Conservation (phyloP, 2,329 filamentous ascomycete genomes). For the Beauveria caledonica region DNA sequence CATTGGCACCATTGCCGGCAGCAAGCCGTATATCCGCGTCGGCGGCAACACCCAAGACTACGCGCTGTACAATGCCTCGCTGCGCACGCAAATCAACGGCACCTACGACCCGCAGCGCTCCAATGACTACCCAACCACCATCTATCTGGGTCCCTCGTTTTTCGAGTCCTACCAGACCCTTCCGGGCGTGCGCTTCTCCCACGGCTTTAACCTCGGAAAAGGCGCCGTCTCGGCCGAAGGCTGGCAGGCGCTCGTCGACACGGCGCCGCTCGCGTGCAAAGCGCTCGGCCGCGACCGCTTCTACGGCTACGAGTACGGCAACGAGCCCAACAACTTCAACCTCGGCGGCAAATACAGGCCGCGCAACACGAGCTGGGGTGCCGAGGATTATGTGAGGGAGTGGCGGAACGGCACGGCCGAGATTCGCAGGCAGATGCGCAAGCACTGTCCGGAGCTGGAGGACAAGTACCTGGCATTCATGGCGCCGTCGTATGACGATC, state of each 20-base stretch:
- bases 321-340: conserved; percentile 38
- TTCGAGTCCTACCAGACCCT: conserved; percentile 56
- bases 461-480: conserved; percentile 24
- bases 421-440: conserved; percentile 37
- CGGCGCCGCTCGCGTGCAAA: conserved; percentile 48
- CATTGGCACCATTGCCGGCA: conserved; percentile 42
- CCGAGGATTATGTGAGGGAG: conserved; percentile 39
- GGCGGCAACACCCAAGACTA: conserved; percentile 63
- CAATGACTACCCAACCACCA: conserved; percentile 50
- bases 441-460: conserved; percentile 39
- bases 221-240: conserved; percentile 42
- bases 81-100: conserved; percentile 42
- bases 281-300: conserved; percentile 43
- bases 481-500: conserved; percentile 50
- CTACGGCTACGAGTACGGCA: conserved; percentile 54
- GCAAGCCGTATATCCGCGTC: conserved; percentile 52
- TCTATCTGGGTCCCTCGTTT: conserved; percentile 52
- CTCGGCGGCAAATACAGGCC: background rate
- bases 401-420: conserved; percentile 46
- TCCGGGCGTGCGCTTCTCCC: conserved; percentile 46
- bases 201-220: conserved; percentile 53
- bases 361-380: conserved; percentile 1
- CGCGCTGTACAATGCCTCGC: conserved; percentile 48
- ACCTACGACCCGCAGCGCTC: conserved; percentile 42
- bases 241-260: conserved; percentile 43